Base-by-base conservation (phyloP, 2,329 filamentous ascomycete species). In the Aspergillus sp. region DNA sequence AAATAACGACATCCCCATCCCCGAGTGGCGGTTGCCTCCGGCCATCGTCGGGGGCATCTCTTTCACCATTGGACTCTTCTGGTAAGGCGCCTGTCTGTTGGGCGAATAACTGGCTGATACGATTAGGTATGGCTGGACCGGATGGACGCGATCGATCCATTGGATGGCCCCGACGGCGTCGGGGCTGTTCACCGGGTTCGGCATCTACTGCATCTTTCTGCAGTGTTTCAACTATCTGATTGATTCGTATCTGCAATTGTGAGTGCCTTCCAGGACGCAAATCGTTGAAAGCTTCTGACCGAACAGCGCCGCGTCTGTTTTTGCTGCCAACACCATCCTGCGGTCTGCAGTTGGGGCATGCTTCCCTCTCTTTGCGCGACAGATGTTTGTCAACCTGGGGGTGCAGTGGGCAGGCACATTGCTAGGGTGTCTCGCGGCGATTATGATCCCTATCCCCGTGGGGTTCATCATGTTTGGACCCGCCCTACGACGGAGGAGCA, bases 171-270 rank as follows among this genome's bases (percentile, higher is more conserved):
- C 74, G n/a, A 72, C 72, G 2, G 70, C 68, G 3, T 70, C 69
- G 2, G 74, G 74, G n/a, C 49, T 74, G 1, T 43, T 73, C 19
- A 69, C 67, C 10, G 73, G 72, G 5, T 75, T 75, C 49, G 72
- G 71, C 8, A 70, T 75, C 36, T 69, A 69, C 32, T 67, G 68
- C 25, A 74, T 76, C 58, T 76, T 76, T 58, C 57, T 75, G 39
- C 70, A 72, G 49, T 69, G 71, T 17, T 76, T 75, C 63, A 75
- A 74, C 48, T 74, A 78, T 48, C 53, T 79, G 43, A 71, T 79
- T 23, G 76, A 78, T 43, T 72, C 74, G 1, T 79, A 78, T 62
- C 66, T 78, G 30, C 71, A 70, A 23, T 67, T 78, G 76, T 79
- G 63, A 71, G 76, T 68, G 0, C 32, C 32, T 57, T 17, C 12